Conservation (phyloP, 2,329 filamentous ascomycete genomes). For the Neopestalotiopsis sp. region DNA sequence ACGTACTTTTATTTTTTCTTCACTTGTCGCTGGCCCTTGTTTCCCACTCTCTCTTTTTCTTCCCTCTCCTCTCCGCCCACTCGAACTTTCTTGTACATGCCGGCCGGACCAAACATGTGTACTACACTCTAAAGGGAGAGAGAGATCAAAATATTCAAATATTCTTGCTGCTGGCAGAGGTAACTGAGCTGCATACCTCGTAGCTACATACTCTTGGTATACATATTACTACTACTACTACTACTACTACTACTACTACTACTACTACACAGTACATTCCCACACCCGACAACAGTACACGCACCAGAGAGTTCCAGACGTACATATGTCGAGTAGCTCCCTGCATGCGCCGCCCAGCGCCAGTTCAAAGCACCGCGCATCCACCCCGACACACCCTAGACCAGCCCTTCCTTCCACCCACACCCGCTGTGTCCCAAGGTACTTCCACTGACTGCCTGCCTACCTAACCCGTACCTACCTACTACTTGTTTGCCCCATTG, state of each 20-base stretch:
- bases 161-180: too few species aligned
- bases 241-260: not conserved
- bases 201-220: too few species aligned
- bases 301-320: not conserved
- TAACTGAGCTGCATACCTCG: too few species aligned
- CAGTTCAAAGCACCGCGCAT: not conserved
- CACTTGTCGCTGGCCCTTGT: not conserved
- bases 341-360: not conserved
- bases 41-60: not conserved
- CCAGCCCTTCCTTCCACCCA: slow-evolving; percentile 10
- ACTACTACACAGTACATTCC: not conserved
- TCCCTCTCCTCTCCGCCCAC: not conserved
- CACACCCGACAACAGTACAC: too few species aligned
- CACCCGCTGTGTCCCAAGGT: not conserved
- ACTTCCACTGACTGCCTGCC: not conserved
- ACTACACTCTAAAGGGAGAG: not conserved
- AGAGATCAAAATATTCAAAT: not conserved
- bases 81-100: not conserved
- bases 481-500: not conserved
- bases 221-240: not conserved
- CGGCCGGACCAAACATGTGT: not conserved
- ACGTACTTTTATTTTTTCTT: not conserved
- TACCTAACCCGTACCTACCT: not conserved
- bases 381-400: not conserved
- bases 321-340: not conserved